Base-by-base conservation (phyloP, 148 eudicot genomes). In the Suaeda aralocaspica region DNA sequence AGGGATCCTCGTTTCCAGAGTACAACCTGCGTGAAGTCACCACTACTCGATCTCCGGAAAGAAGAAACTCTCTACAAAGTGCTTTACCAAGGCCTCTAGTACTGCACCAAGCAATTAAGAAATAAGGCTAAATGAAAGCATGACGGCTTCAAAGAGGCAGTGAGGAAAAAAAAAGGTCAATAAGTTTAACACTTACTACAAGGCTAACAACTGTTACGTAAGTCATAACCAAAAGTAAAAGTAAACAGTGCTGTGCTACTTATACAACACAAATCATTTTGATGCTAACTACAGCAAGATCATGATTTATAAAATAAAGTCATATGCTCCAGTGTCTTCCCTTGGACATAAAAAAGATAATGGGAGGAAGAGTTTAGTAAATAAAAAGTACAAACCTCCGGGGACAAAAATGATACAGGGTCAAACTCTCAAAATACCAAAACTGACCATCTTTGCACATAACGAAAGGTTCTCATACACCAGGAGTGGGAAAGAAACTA, bases 31-130 rank as follows among this genome's bases (percentile, higher is more conserved):
- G 97, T 52, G 99, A 94, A 59, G 99, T 80, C 74, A 94, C 85
- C 64, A 94, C 89, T 22, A 94, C 97, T 52, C 92, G 83, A 76
- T 94, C 99, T 72, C 99, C 99, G 34, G 99, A 94, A 64, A 91
- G 97, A 79, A 94, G 83, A 72, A 94, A 94, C 71, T 94, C 99
- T 66, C 99, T 87, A 64, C 97, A 97, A 77, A 94, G 89, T 72
- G 99, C 99, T 86, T 94, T 94, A 28, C 99, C 99, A 53, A 94
- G 83, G 70, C 99, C 99, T 77, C 99, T 84, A 48, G 99, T 94
- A 81, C 99, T 94, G 93, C 72, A 83, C 46, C 67, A 83, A 67
- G 30, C 41, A 79, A 78, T 19, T 25, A 59, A 15, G 45, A n/a
- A 19, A 45, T 63, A 49, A 42, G 69, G 10, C 6, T 39, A 69